phyloP scores from a whole-genome alignment of 805 yeast species.

The Metschnikowia vanudenii region DNA sequence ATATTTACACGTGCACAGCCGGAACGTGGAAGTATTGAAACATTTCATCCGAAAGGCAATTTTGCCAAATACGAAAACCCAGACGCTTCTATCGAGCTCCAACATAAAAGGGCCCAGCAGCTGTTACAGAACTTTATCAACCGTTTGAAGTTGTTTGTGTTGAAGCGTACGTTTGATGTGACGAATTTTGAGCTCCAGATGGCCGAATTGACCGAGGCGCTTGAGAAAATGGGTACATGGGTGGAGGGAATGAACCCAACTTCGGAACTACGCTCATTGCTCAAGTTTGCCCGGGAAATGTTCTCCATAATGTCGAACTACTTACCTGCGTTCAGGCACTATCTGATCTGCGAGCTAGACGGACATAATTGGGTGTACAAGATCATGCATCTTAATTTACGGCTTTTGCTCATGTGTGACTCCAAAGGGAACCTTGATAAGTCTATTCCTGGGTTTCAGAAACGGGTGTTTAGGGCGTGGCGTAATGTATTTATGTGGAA shows the following conservation, averaged over 20 bases:
- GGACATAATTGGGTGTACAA: conserved; percentile 3
- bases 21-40: too few relatives aligned
- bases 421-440: conserved; percentile 1
- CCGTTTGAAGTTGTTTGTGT: too few relatives aligned
- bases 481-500: background rate
- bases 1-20: too few relatives aligned
- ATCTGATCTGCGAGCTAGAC: background rate
- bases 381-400: conserved; percentile 3
- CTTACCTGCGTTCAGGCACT: background rate
- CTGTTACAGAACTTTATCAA: too few relatives aligned
- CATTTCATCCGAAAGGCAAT: too few relatives aligned
- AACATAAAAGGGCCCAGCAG: too few relatives aligned
- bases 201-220: background rate
- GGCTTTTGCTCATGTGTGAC: conserved; percentile 1
- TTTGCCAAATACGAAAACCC: too few relatives aligned
- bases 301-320: background rate
- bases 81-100: too few relatives aligned
- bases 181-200: too few relatives aligned
- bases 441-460: background rate
- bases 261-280: background rate
- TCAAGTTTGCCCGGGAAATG: background rate
- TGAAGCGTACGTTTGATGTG: too few relatives aligned
- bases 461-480: background rate
- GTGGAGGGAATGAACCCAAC: background rate
- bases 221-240: background rate